Percentiles rank a stretch among this genome's conserved stretches.
Evolutionary conservation across 257 asterid species (phyloP).

Genomic region (Solanum arcanum): DNA sequence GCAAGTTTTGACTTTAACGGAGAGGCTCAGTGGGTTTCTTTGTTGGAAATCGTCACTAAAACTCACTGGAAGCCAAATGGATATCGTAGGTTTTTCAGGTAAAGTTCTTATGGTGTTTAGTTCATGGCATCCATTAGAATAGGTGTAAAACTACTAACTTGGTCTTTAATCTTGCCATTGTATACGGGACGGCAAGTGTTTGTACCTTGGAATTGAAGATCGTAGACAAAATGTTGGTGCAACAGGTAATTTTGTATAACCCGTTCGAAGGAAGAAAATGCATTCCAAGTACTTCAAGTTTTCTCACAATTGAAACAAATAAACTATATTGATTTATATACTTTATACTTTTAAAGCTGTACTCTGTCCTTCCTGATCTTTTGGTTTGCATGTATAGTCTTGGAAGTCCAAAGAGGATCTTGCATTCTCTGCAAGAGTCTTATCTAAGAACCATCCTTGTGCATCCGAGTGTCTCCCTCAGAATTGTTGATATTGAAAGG

Average conservation of each 20-base stretch:
- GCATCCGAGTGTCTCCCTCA: constrained; percentile 53
- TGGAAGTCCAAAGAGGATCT: constrained; percentile 56
- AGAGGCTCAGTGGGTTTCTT: background rate
- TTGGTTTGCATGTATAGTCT: constrained; percentile 15
- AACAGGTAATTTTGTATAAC: background rate
- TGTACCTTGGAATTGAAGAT: background rate
- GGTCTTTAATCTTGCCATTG: background rate
- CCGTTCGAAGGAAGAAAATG: background rate
- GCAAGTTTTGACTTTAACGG: background rate
- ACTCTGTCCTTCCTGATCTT: constrained; percentile 12
- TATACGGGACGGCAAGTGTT: background rate
- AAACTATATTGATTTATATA: background rate
- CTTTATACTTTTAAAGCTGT: background rate
- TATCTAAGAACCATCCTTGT: constrained; percentile 69
- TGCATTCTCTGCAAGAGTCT: constrained; percentile 56
- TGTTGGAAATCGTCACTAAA: background rate
- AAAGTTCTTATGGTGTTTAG: background rate
- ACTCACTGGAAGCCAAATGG: background rate
- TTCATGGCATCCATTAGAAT: background rate
- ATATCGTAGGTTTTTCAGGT: background rate
- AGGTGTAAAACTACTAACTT: background rate
- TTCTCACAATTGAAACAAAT: background rate
- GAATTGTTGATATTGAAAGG: constrained; percentile 69
- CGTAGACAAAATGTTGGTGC: background rate
- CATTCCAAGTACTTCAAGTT: constrained; percentile 13